phyloP scores from a whole-genome alignment of 306 rosid genomes.

The Datisca glomerata region DNA sequence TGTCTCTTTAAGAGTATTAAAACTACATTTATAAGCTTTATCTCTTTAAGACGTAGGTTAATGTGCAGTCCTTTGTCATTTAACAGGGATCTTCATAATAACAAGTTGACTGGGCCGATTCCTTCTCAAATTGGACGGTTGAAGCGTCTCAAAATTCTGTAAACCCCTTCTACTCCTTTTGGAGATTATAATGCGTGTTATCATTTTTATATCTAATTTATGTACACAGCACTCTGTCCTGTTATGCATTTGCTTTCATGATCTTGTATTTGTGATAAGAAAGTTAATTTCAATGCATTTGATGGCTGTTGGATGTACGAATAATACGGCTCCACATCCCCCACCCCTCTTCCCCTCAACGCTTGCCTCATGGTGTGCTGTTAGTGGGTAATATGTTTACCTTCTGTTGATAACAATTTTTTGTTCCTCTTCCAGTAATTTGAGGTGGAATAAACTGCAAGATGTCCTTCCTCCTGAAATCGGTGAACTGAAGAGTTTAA shows the following conservation, averaged over 20 bases:
- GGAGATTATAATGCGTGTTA: too few relatives aligned
- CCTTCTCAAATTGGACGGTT: conserved; percentile 94
- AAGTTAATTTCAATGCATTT: too few relatives aligned
- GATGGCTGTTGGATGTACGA: too few relatives aligned
- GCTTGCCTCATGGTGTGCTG: too few relatives aligned
- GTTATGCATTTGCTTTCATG: neutral
- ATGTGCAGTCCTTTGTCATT: conserved; percentile 9
- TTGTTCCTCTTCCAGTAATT: conserved; percentile 42
- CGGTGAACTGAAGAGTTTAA: conserved; percentile 88
- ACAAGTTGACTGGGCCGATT: conserved; percentile 96
- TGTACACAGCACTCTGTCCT: neutral
- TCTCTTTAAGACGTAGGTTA: neutral
- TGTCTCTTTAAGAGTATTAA: too few relatives aligned
- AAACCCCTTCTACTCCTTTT: conserved; percentile 14
- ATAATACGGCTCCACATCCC: too few relatives aligned
- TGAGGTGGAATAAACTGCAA: conserved; percentile 98
- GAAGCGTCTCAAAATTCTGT: conserved; percentile 93
- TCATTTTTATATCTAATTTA: conserved; percentile 4
- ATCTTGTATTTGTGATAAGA: too few relatives aligned
- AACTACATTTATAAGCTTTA: too few relatives aligned
- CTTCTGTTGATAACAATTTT: too few relatives aligned
- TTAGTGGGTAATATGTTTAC: too few relatives aligned
- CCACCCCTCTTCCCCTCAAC: too few relatives aligned
- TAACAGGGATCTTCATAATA: conserved; percentile 90
- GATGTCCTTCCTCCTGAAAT: conserved; percentile 95